A percentile compares a stretch with the other conserved stretches of the same genome.
Conservation (phyloP, 257 asterid genomes). For the Solanum verrucosum region DNA sequence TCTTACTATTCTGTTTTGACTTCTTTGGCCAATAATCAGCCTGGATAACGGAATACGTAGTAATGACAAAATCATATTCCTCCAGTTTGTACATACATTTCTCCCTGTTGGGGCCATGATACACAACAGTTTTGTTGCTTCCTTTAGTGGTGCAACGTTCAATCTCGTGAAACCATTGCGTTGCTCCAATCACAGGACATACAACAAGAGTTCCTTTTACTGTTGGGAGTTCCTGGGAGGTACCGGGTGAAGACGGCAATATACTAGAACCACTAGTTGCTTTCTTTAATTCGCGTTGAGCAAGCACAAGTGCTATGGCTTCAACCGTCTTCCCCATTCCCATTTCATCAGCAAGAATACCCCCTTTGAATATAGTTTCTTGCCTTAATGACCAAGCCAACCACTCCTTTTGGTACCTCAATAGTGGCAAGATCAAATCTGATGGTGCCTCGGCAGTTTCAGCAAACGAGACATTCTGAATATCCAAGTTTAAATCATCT, state of each 20-base stretch:
- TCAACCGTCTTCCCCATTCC: constrained; percentile 95
- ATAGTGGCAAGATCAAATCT: constrained; percentile 58
- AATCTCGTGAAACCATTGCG: background rate
- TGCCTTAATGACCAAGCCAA: constrained; percentile 81
- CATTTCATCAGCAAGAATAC: constrained; percentile 95
- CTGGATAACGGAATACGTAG: background rate
- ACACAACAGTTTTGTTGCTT: background rate
- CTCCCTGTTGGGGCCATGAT: background rate
- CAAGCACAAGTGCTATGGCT: constrained; percentile 84
- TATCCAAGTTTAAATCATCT: constrained; percentile 12
- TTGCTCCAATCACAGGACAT: background rate
- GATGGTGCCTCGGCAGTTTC: constrained; percentile 61
- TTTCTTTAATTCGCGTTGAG: constrained; percentile 39
- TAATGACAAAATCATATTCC: background rate
- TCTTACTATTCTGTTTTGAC: background rate
- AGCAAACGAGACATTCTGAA: constrained; percentile 23
- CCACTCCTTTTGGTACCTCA: constrained; percentile 88
- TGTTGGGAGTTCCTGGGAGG: background rate
- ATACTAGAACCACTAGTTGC: constrained; percentile 1
- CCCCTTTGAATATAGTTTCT: constrained; percentile 65
- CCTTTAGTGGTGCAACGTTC: background rate
- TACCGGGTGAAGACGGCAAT: background rate
- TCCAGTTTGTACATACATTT: background rate
- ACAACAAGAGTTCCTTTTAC: background rate
- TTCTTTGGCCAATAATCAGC: background rate